phyloP scores from a whole-genome alignment of 805 yeast genomes.

The Saccharomyces mikatae region DNA sequence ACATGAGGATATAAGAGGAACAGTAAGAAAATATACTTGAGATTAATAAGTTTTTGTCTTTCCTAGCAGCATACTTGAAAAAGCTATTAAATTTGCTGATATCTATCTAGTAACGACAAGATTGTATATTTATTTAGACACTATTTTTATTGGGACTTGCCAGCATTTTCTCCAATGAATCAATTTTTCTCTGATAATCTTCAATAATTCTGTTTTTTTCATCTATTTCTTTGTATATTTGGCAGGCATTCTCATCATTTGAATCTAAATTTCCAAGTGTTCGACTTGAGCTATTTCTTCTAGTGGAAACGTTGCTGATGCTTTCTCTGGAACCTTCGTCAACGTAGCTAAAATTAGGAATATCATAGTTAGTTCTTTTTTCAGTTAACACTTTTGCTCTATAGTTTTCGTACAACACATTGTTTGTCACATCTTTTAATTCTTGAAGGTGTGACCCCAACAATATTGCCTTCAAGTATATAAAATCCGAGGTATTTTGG shows the following conservation, averaged over 20 bases:
- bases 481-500: slow-evolving; percentile 59
- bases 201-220: slow-evolving; percentile 20
- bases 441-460: slow-evolving; percentile 76
- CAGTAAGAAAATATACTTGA: neutral
- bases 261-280: neutral
- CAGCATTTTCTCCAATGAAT: slow-evolving; percentile 12
- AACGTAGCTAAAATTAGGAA: neutral
- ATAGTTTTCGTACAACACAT: slow-evolving; percentile 67
- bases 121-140: neutral
- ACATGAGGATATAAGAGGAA: neutral
- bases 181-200: slow-evolving; percentile 19
- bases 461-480: slow-evolving; percentile 60
- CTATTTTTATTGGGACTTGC: neutral
- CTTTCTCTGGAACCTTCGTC: neutral
- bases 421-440: slow-evolving; percentile 72
- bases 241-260: neutral
- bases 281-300: neutral
- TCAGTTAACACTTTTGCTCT: slow-evolving; percentile 58
- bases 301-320: neutral
- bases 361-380: slow-evolving; percentile 20
- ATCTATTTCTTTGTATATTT: slow-evolving; percentile 9
- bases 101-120: neutral
- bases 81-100: neutral
- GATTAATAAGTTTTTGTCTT: too few relatives aligned
- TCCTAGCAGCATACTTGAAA: neutral